A percentile compares a stretch with the other conserved stretches of the same genome.
Evolutionary conservation across 2,329 filamentous ascomycete species (phyloP).

Genomic region (Blumeria graminis): DNA sequence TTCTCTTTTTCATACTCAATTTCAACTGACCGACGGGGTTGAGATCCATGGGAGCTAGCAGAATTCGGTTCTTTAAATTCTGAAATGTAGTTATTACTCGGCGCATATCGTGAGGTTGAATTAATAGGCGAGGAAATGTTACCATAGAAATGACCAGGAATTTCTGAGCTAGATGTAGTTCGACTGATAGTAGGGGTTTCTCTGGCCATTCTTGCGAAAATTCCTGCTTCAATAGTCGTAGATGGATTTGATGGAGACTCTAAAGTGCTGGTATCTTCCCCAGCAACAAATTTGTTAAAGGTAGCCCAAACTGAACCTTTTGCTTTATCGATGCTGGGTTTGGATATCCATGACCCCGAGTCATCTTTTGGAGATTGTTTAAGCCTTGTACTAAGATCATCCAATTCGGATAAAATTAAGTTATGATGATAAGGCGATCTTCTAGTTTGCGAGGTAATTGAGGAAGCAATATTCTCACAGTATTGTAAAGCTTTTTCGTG

Average conservation of each 20-base stretch:
- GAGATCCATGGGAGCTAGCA: constrained; percentile 11
- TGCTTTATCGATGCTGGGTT: constrained; percentile 88
- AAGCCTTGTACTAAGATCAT: constrained; percentile 62
- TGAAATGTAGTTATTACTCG: constrained; percentile 10
- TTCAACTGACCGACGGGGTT: constrained; percentile 12
- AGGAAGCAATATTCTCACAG: constrained; percentile 56
- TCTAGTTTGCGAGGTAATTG: constrained; percentile 59
- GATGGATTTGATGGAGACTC: constrained; percentile 32
- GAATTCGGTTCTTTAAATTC: constrained; percentile 8
- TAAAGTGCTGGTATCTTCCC: constrained; percentile 53
- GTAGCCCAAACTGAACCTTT: constrained; percentile 74
- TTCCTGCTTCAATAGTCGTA: constrained; percentile 33
- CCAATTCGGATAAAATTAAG: constrained; percentile 47
- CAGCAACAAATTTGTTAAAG: constrained; percentile 90
- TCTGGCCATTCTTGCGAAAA: constrained; percentile 62
- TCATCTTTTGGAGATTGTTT: constrained; percentile 67
- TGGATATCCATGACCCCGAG: constrained; percentile 72
- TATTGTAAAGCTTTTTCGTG: constrained; percentile 72
- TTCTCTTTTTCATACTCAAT: constrained; percentile 3
- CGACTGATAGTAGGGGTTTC: constrained; percentile 52
- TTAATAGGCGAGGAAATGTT: constrained; percentile 6
- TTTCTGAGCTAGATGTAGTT: constrained; percentile 51
- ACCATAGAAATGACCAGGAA: constrained; percentile 22
- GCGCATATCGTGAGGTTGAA: constrained; percentile 14
- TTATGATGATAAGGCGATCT: constrained; percentile 70